Evolutionary conservation across 768 basidiomycete species (phyloP).

Genomic region (Mycena indigotica): DNA sequence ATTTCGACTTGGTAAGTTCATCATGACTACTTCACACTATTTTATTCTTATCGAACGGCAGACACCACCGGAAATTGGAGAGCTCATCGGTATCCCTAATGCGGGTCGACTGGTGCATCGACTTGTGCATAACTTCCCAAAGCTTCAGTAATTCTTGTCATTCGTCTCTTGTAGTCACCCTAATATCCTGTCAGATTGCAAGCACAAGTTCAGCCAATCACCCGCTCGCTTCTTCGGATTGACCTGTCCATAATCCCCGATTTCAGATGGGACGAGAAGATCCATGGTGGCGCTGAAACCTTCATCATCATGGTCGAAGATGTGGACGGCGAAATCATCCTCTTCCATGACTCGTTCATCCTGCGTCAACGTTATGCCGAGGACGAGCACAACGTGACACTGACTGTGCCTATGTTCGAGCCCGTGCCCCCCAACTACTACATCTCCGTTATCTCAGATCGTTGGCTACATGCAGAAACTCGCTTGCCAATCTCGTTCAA

Average conservation of each 20-base stretch:
- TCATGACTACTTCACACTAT: background rate
- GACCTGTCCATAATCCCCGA: conserved; percentile 96
- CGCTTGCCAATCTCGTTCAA: conserved; percentile 96
- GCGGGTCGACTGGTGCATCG: conserved; percentile 91
- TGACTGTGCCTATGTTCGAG: conserved; percentile 96
- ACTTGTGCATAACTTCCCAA: conserved; percentile 95
- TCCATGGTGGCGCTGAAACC: conserved; percentile 84
- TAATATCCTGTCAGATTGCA: conserved; percentile 57
- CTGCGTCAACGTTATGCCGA: conserved; percentile 90
- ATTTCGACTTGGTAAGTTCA: conserved; percentile 76
- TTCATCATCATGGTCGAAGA: conserved; percentile 97
- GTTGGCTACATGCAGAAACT: conserved; percentile 95
- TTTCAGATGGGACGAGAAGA: conserved; percentile 96
- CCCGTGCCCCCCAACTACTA: conserved; percentile 99
- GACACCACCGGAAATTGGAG: conserved; percentile 89
- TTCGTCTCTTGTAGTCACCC: conserved; percentile 1
- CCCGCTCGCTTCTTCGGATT: conserved; percentile 86
- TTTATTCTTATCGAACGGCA: conserved; percentile 24
- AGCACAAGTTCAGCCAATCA: conserved; percentile 96
- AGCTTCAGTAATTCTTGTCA: conserved; percentile 62
- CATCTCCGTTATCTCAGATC: conserved; percentile 91
- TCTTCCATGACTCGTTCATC: conserved; percentile 93
- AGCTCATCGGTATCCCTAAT: conserved; percentile 91
- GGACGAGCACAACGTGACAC: conserved; percentile 91
- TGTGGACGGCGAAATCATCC: conserved; percentile 94